These are phyloP conservation scores for Lophiotrema nucula DNA, from an alignment of 495 filamentous ascomycete species.

Conservation along the genomic window DNA sequence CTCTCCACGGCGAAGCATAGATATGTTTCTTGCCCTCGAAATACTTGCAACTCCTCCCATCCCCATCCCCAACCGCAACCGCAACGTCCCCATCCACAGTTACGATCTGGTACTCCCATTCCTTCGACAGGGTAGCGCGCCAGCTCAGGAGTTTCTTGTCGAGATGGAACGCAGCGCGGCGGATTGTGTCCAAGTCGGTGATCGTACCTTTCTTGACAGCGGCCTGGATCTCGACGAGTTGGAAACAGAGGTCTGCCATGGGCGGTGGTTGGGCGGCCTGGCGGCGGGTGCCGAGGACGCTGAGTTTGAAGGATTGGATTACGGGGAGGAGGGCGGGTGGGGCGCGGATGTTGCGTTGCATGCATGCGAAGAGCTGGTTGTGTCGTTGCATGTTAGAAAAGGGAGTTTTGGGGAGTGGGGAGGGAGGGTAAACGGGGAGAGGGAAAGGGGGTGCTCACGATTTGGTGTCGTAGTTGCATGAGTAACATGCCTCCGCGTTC, in stretches of 20 bases:
- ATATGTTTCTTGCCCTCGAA: constrained; percentile 8
- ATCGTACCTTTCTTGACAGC: constrained; percentile 13
- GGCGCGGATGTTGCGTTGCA: constrained; percentile 6
- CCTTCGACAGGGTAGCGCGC: not conserved
- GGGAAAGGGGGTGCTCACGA: constrained; percentile 5
- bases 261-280: not conserved
- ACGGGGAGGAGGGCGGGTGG: constrained; percentile 5
- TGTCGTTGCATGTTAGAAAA: not conserved
- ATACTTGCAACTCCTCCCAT: not conserved
- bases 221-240: constrained; percentile 8
- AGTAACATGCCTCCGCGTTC: constrained; percentile 15
- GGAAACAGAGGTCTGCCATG: constrained; percentile 14
- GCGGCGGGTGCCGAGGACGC: constrained; percentile 1
- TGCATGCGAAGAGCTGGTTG: constrained; percentile 19
- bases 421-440: not conserved
- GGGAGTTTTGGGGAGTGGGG: too few relatives aligned
- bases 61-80: too few relatives aligned
- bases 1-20: constrained; percentile 7
- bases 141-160: constrained; percentile 8
- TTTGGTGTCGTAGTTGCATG: constrained; percentile 19
- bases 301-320: not conserved
- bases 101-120: constrained; percentile 7
- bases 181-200: constrained; percentile 4
- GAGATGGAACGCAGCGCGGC: not conserved
- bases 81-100: too few relatives aligned